Evolutionary conservation across 2,329 filamentous ascomycete genomes (phyloP).

Genomic region (Xylariaceae sp.): DNA sequence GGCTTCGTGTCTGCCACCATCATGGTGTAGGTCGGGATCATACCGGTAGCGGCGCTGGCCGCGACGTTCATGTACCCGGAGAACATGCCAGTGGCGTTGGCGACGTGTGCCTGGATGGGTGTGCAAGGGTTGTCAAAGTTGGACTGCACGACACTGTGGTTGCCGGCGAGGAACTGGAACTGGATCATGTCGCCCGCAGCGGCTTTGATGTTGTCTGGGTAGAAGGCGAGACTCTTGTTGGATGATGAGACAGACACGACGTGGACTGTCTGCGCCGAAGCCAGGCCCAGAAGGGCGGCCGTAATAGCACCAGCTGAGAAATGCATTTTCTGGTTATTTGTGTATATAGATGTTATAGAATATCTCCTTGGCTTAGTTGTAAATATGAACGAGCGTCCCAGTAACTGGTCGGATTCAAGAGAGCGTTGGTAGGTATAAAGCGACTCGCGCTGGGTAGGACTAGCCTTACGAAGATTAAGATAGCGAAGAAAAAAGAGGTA

Average conservation of each 20-base stretch:
- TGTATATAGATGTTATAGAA: slow-evolving; percentile 20
- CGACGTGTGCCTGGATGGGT: slow-evolving; percentile 59
- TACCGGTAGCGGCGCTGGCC: slow-evolving; percentile 54
- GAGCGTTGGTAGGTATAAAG: slow-evolving; percentile 42
- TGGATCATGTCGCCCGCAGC: slow-evolving; percentile 68
- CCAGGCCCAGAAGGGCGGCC: slow-evolving; percentile 55
- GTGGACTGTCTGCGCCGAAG: slow-evolving; percentile 55
- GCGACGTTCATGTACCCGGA: slow-evolving; percentile 70
- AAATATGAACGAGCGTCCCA: slow-evolving; percentile 28
- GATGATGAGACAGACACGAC: slow-evolving; percentile 69
- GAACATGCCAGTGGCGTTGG: slow-evolving; percentile 66
- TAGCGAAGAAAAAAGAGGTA: slow-evolving; percentile 15
- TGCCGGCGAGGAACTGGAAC: slow-evolving; percentile 71
- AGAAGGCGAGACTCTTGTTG: slow-evolving; percentile 66
- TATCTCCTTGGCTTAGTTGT: slow-evolving; percentile 27
- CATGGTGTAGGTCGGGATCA: slow-evolving; percentile 73
- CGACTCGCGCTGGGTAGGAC: slow-evolving; percentile 59
- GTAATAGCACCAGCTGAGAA: slow-evolving; percentile 53
- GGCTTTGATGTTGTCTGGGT: slow-evolving; percentile 70
- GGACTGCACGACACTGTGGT: slow-evolving; percentile 83
- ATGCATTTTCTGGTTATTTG: slow-evolving; percentile 55
- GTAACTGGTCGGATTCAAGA: slow-evolving; percentile 39
- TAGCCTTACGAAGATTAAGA: slow-evolving; percentile 49
- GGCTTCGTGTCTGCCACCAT: slow-evolving; percentile 72
- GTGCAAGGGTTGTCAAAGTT: slow-evolving; percentile 74